These are phyloP conservation scores for Boletus insuetus DNA, from an alignment of 768 basidiomycete genomes.

Conservation along the genomic window DNA sequence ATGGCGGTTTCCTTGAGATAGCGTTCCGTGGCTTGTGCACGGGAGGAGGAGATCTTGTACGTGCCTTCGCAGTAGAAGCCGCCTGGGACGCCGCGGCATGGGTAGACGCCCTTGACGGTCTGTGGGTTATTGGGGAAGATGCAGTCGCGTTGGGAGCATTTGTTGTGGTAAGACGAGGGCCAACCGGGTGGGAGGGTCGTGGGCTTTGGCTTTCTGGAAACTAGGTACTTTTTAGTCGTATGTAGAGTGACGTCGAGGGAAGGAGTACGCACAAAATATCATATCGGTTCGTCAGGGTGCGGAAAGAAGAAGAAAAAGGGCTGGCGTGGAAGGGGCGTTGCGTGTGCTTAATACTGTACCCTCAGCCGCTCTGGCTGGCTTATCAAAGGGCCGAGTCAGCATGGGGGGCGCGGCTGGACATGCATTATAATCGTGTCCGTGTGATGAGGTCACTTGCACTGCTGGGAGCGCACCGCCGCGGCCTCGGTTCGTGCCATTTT, in stretches of 20 bases:
- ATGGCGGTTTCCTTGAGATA: slow-evolving; percentile 28
- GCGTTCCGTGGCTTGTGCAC: slow-evolving; percentile 32
- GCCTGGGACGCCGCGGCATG: slow-evolving; percentile 33
- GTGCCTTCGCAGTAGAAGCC: slow-evolving; percentile 36
- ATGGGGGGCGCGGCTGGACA: slow-evolving; percentile 21
- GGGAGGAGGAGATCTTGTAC: slow-evolving; percentile 33
- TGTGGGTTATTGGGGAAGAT: slow-evolving; percentile 31
- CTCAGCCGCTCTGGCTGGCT: slow-evolving; percentile 4
- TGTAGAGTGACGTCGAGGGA: not conserved
- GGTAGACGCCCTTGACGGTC: slow-evolving; percentile 30
- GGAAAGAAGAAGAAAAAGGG: not conserved
- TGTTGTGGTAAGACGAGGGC: slow-evolving; percentile 38
- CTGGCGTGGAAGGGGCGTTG: not conserved
- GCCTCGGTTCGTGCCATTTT: slow-evolving; percentile 10
- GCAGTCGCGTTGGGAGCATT: slow-evolving; percentile 34
- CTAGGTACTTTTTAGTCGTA: slow-evolving; percentile 10
- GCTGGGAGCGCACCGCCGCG: slow-evolving; percentile 21
- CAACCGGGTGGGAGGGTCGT: slow-evolving; percentile 30
- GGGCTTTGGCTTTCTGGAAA: slow-evolving; percentile 31
- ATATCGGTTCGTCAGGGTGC: slow-evolving; percentile 19
- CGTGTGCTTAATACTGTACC: slow-evolving; percentile 12
- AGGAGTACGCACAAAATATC: slow-evolving; percentile 27
- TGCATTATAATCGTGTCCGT: slow-evolving; percentile 33
- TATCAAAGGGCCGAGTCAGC: slow-evolving; percentile 27
- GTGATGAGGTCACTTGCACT: slow-evolving; percentile 28